Evolutionary conservation across 139 green algal species (phyloP), one percentile per base, ranked within the genome.

Genomic region (Coelastrella sp.): DNA sequence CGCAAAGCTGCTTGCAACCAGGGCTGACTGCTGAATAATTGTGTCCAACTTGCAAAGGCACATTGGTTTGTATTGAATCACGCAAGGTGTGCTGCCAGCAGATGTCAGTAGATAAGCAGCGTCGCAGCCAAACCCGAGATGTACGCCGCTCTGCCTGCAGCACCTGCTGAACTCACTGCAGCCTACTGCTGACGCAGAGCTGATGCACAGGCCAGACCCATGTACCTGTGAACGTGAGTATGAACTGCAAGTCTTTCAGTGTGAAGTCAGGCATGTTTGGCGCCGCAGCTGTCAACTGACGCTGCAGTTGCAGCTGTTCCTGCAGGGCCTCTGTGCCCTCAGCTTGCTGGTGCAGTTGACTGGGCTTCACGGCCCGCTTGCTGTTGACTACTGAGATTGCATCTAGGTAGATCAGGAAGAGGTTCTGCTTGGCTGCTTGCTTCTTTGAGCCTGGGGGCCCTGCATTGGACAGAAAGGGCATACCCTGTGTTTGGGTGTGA

Each of bases 401-500:
- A 8, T 99, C 95, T 76, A 99, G n/a, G 89, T 98, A 99, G 23
- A 99, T 94, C 54, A 98, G 87, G 92, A 99, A 98, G 47, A 99
- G 87, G 74, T 90, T 91, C 68, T 96, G 92, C 90, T 94, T 87
- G 56, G 23, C 68, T 16, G 65, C 65, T 83, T 82, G 85, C 32
- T 91, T 94, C 13, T 86, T 84, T 5, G 90, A 85, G 64, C 90
- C 91, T 59, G 93, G 95, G 61, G 94, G 91, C 65, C 94, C 95
- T 94, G 89, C 75, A 87, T 2, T 68, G 6, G 80, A 87, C 64
- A 54, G 75, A 54, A 57, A 13, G 10, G 11, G 61, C n/a, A 64
- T 47, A 47, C 32, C 32, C 32, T 47, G 32, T 47, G 32, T 47
- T 2, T 47, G 32, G 32, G 32, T 47, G 32, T 47, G 32, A 47